These are phyloP conservation scores for Penicillium simplicissimum DNA, from an alignment of 495 filamentous ascomycete species.

Conservation along the genomic window DNA sequence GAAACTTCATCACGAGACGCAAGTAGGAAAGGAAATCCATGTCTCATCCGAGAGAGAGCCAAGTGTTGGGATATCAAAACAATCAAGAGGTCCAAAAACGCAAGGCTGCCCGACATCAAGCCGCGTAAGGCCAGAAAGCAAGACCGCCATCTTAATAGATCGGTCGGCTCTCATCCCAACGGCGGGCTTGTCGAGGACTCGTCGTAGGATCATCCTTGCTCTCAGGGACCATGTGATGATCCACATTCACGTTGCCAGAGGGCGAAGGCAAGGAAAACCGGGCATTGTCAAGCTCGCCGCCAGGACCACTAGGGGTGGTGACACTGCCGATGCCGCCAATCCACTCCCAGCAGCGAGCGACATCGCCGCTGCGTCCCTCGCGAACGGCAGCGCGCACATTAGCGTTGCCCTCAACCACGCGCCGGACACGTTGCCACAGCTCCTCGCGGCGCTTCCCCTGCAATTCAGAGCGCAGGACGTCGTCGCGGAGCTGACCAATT, in stretches of 20 bases:
- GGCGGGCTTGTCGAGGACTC: slow-evolving; percentile 43
- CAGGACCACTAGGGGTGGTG: slow-evolving; percentile 29
- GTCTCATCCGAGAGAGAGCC: slow-evolving; percentile 16
- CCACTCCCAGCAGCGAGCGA: slow-evolving; percentile 94
- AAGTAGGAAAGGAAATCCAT: slow-evolving; percentile 12
- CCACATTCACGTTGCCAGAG: slow-evolving; percentile 17
- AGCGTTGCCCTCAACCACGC: slow-evolving; percentile 86
- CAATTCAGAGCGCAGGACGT: slow-evolving; percentile 83
- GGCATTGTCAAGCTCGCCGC: slow-evolving; percentile 48
- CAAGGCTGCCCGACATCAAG: slow-evolving; percentile 13
- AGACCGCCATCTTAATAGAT: slow-evolving; percentile 55
- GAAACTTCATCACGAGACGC: background rate
- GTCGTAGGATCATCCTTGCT: slow-evolving; percentile 20
- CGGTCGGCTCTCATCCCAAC: slow-evolving; percentile 64
- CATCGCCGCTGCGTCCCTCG: slow-evolving; percentile 80
- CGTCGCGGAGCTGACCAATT: slow-evolving; percentile 86
- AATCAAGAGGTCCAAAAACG: slow-evolving; percentile 12
- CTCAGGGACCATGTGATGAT: slow-evolving; percentile 33
- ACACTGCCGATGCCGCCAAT: slow-evolving; percentile 66
- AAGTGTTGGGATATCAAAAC: slow-evolving; percentile 22
- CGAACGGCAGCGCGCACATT: slow-evolving; percentile 86
- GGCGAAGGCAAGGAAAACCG: slow-evolving; percentile 33
- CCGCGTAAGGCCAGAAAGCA: background rate
- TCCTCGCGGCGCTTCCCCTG: slow-evolving; percentile 67
- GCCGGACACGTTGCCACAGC: slow-evolving; percentile 78